Evolutionary conservation across 73 alveolate genomes (phyloP), one percentile per base, ranked within the genome.

Genomic region (Uronychia binucleata): DNA sequence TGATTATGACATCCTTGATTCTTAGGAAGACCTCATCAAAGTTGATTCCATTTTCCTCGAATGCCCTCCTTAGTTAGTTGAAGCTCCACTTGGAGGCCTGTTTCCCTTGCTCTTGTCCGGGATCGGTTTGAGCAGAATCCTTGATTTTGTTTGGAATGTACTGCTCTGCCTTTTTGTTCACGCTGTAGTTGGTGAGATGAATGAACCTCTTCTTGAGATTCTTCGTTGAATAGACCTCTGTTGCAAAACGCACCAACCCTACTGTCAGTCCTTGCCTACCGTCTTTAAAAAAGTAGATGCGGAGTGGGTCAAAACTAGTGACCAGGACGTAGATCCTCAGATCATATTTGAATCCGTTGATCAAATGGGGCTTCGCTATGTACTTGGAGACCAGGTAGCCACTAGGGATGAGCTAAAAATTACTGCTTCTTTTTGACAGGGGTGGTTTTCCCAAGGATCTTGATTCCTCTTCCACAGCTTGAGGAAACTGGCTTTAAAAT

Each of bases 211-310:
- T 67, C 25, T 83, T 83, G 30, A 74, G 59, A n/a, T 32, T 27
- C 34, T 83, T 33, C 1, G 83, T 92, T 34, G 97, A 92, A 90
- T 97, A 98, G 80, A 89, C 83, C 85, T 97, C 97, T n/a, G 99
- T 96, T 26, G 99, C 99, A 92, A 98, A 95, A 80, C 99, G 90
- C n/a, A 96, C 99, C 57, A 98, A 89, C 25, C 99, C 99, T 86
- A 98, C 67, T 19, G 19, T 46, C 67, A 46, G 19, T 11, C 19
- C 67, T 46, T n/a, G n/a, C 67, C 19, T 46, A 46, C 67, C 93
- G 30, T 58, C 99, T 60, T 98, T 96, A 85, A 92, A 98, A 83
- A 98, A 88, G 85, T 94, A 98, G 32, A 98, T 93, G 86, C 98
- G 91, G 57, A 98, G 93, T 0, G 99, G 99, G 79, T 94, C 98